Evolutionary conservation across 495 filamentous ascomycete species (phyloP).

Genomic region (Xylaria longipes): DNA sequence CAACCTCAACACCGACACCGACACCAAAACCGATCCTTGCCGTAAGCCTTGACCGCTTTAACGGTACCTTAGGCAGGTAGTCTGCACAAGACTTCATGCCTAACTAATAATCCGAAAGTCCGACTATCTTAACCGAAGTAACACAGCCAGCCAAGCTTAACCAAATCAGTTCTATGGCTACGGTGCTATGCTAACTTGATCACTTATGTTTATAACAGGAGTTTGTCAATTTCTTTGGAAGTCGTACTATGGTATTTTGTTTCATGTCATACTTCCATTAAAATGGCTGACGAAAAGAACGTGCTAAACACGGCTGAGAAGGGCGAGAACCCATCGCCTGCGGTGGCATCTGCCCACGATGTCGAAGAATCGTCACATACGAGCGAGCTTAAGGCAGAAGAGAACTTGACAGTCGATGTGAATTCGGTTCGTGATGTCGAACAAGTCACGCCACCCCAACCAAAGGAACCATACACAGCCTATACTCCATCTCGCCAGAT

Average conservation of each 20-base stretch:
- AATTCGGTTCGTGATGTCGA: constrained; percentile 6
- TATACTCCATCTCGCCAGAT: constrained; percentile 28
- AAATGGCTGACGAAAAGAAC: constrained; percentile 1
- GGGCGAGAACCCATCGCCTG: neutral
- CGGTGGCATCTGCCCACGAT: neutral
- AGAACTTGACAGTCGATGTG: neutral
- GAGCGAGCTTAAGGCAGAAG: neutral
- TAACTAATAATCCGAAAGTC: neutral
- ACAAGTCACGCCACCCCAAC: neutral
- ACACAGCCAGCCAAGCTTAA: neutral
- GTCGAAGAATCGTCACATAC: neutral
- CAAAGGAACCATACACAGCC: constrained; percentile 34
- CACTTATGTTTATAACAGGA: constrained; percentile 8
- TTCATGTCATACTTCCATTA: neutral
- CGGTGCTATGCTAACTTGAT: neutral
- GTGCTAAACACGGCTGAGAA: neutral
- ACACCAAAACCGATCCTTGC: neutral
- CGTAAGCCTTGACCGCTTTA: neutral
- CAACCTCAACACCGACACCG: neutral
- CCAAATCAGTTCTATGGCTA: neutral
- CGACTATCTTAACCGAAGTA: neutral
- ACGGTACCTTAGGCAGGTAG: too few relatives aligned
- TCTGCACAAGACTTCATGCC: neutral
- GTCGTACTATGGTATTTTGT: neutral
- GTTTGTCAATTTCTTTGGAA: neutral